Evolutionary conservation across 2,329 filamentous ascomycete species (phyloP).

Genomic region (Furcasterigmium sp.): DNA sequence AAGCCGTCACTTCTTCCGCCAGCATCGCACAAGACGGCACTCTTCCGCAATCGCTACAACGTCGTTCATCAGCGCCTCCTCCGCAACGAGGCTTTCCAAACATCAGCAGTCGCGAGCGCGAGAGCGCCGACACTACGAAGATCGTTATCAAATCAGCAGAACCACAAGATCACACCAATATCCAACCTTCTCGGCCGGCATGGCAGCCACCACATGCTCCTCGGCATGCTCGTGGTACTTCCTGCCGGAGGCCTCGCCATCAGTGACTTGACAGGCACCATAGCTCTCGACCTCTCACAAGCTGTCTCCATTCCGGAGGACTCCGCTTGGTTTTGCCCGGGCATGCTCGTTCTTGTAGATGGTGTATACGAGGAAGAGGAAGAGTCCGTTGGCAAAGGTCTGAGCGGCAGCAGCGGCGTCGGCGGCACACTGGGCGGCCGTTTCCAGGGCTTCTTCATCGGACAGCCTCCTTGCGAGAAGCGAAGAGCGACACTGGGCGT

Average conservation of each 20-base stretch:
- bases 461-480: slow-evolving; percentile 86
- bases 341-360: slow-evolving; percentile 93
- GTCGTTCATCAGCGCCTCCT: slow-evolving; percentile 88
- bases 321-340: slow-evolving; percentile 87
- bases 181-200: slow-evolving; percentile 70
- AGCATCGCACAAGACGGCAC: slow-evolving; percentile 73
- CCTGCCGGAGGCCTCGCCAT: slow-evolving; percentile 79
- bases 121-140: slow-evolving; percentile 48
- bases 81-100: slow-evolving; percentile 89
- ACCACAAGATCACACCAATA: slow-evolving; percentile 86
- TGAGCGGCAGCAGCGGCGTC: slow-evolving; percentile 75
- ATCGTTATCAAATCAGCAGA: slow-evolving; percentile 59
- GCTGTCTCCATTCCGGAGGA: slow-evolving; percentile 78
- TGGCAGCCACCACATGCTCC: slow-evolving; percentile 77
- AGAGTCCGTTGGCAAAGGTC: slow-evolving; percentile 59
- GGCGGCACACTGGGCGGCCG: slow-evolving; percentile 89
- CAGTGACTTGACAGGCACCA: slow-evolving; percentile 83
- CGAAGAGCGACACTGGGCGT: slow-evolving; percentile 74
- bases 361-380: slow-evolving; percentile 96
- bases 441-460: slow-evolving; percentile 86
- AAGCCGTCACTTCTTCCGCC: slow-evolving; percentile 69
- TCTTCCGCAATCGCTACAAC: slow-evolving; percentile 88
- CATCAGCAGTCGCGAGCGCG: slow-evolving; percentile 64
- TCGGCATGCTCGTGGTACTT: slow-evolving; percentile 75
- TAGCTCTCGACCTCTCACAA: slow-evolving; percentile 75